Conservation (phyloP, 1,139 yeast genomes). For the Pichia sp. region DNA sequence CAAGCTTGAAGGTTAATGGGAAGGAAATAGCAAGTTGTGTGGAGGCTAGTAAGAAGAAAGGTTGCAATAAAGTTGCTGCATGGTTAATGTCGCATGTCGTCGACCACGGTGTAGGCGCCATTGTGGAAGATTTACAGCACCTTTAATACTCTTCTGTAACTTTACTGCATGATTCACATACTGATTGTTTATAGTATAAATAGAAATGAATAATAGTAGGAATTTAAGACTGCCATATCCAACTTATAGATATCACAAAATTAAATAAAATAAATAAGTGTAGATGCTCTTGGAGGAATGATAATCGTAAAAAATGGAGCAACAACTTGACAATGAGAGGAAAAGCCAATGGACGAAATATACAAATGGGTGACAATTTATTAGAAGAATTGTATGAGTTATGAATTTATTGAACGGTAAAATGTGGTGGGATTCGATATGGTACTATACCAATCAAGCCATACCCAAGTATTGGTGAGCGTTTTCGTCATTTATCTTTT, state of each 20-base stretch:
- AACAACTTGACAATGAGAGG: no score
- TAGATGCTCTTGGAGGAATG: not conserved
- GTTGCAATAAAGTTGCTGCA: slow-evolving; percentile 43
- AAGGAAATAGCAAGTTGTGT: slow-evolving; percentile 33
- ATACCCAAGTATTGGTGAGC: slow-evolving; percentile 27
- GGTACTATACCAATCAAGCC: slow-evolving; percentile 15
- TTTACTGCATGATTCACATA: not conserved
- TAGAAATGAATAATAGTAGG: slow-evolving; percentile 16
- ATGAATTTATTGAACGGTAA: no score
- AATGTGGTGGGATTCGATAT: no score
- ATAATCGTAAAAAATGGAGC: not conserved
- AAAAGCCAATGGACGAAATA: no score
- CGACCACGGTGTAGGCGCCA: slow-evolving; percentile 10
- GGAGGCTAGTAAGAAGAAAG: slow-evolving; percentile 39
- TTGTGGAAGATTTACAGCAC: slow-evolving; percentile 10
- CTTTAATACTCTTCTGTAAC: not conserved
- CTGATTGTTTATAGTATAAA: not conserved
- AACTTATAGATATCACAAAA: slow-evolving; percentile 1
- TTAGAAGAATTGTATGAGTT: no score
- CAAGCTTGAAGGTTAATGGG: slow-evolving; percentile 34
- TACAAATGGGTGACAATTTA: no score
- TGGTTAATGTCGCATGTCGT: slow-evolving; percentile 31
- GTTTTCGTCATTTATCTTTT: slow-evolving; percentile 47
- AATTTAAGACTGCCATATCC: no score
- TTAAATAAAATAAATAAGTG: slow-evolving; percentile 7